Conservation (phyloP, 768 basidiomycete genomes). For the Daedaleopsis nitida region DNA sequence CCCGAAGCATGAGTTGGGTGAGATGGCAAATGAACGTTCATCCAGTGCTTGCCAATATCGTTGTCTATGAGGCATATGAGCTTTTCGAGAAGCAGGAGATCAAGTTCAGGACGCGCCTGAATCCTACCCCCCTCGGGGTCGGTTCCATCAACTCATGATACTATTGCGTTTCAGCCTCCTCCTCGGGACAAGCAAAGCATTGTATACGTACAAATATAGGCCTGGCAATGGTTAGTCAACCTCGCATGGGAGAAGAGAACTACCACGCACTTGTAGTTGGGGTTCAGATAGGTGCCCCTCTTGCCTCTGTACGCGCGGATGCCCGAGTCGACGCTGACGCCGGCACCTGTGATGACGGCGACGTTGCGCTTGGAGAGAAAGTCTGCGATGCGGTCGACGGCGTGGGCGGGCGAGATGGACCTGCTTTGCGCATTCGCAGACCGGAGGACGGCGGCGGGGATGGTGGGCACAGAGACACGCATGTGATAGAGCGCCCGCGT, state of each 20-base stretch:
- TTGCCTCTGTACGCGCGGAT: constrained; percentile 90
- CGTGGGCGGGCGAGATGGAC: constrained; percentile 49
- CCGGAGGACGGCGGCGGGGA: constrained; percentile 58
- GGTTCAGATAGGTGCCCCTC: constrained; percentile 87
- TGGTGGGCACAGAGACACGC: constrained; percentile 78
- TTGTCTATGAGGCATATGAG: constrained; percentile 48
- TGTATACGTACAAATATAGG: constrained; percentile 37
- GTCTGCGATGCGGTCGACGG: constrained; percentile 58
- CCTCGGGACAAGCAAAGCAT: constrained; percentile 44
- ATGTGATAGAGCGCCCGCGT: constrained; percentile 40
- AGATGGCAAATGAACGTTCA: not conserved
- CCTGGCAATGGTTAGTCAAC: constrained; percentile 11
- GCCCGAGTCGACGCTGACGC: constrained; percentile 93
- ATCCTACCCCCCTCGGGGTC: constrained; percentile 65
- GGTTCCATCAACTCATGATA: constrained; percentile 84
- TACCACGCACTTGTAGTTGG: constrained; percentile 74
- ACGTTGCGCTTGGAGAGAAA: constrained; percentile 76
- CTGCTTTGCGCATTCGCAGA: constrained; percentile 39
- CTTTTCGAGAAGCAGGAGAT: not conserved
- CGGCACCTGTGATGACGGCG: constrained; percentile 83
- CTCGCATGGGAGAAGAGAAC: not conserved
- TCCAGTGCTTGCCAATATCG: constrained; percentile 73
- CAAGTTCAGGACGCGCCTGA: constrained; percentile 52
- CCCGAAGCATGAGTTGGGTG: not conserved
- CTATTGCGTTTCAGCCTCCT: constrained; percentile 33